These are phyloP conservation scores for Inga laurina DNA, from an alignment of 306 rosid species.

Conservation along the genomic window DNA sequence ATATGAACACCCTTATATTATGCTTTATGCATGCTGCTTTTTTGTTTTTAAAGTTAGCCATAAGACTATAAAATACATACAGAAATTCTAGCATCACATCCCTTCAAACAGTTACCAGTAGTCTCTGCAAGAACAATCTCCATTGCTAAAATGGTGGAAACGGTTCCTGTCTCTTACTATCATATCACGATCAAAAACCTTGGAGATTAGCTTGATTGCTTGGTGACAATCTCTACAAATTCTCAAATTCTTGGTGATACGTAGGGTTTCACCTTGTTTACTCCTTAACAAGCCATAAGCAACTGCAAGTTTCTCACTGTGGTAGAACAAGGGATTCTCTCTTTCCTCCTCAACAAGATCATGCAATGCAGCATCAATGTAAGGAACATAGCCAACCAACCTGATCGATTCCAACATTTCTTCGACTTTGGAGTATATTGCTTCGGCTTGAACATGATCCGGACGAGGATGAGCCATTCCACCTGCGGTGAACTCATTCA, in stretches of 20 bases:
- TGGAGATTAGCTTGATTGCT: conserved; percentile 57
- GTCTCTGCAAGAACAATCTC: conserved; percentile 65
- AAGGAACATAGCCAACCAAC: conserved; percentile 46
- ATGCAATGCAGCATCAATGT: conserved; percentile 31
- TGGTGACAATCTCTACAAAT: conserved; percentile 75
- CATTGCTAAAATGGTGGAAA: conserved; percentile 68
- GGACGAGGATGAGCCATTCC: conserved; percentile 44
- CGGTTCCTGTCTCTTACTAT: conserved; percentile 64
- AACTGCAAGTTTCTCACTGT: conserved; percentile 68
- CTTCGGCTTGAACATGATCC: conserved; percentile 28
- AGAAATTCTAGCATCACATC: not conserved
- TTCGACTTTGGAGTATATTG: conserved; percentile 44
- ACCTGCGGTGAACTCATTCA: conserved; percentile 63
- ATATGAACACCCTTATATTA: not conserved
- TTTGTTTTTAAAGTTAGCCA: not conserved
- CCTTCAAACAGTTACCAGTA: conserved; percentile 46
- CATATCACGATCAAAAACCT: conserved; percentile 47
- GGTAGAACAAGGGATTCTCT: conserved; percentile 52
- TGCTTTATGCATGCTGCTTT: conserved; percentile 16
- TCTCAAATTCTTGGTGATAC: conserved; percentile 63
- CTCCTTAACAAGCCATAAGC: conserved; percentile 60
- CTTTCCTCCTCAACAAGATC: conserved; percentile 46
- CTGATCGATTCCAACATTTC: conserved; percentile 54
- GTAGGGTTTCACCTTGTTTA: conserved; percentile 52
- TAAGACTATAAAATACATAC: not conserved